A percentile compares a stretch with the other conserved stretches of the same genome.
Conservation (phyloP, 2,329 filamentous ascomycete genomes). For the Cladosporium velox region DNA sequence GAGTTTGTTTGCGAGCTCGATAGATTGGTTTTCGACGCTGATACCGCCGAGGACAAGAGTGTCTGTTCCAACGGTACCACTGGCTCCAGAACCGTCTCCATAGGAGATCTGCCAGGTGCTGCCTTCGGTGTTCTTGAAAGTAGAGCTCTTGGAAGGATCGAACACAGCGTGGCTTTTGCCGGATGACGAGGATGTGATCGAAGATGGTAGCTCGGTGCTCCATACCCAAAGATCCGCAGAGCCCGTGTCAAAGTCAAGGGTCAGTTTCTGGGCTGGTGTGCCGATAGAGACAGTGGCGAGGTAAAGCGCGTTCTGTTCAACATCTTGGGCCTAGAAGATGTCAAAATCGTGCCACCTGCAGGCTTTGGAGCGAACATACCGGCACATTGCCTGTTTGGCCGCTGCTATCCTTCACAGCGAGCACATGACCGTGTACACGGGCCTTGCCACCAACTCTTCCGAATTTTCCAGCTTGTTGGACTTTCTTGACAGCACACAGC, state of each 20-base stretch:
- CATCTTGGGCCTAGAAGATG: constrained; percentile 54
- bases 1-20: constrained; percentile 65
- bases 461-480: constrained; percentile 51
- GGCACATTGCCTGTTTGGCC: constrained; percentile 35
- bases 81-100: constrained; percentile 66
- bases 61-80: constrained; percentile 69
- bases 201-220: constrained; percentile 63
- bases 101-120: constrained; percentile 65
- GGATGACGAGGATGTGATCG: constrained; percentile 50
- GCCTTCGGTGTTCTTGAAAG: constrained; percentile 52
- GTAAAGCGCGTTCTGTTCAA: constrained; percentile 68
- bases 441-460: constrained; percentile 52
- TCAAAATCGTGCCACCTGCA: constrained; percentile 49
- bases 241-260: constrained; percentile 74
- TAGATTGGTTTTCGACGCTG: constrained; percentile 61
- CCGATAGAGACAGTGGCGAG: constrained; percentile 70
- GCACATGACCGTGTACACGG: constrained; percentile 46
- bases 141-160: constrained; percentile 54
- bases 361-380: constrained; percentile 30
- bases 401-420: constrained; percentile 47
- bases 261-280: constrained; percentile 66
- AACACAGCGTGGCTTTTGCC: constrained; percentile 58
- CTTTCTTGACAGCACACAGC: constrained; percentile 55
- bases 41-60: constrained; percentile 67
- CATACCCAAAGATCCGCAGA: constrained; percentile 76